Evolutionary conservation across 805 yeast species (phyloP).

Genomic region (Wickerhamiella sergipiensis): DNA sequence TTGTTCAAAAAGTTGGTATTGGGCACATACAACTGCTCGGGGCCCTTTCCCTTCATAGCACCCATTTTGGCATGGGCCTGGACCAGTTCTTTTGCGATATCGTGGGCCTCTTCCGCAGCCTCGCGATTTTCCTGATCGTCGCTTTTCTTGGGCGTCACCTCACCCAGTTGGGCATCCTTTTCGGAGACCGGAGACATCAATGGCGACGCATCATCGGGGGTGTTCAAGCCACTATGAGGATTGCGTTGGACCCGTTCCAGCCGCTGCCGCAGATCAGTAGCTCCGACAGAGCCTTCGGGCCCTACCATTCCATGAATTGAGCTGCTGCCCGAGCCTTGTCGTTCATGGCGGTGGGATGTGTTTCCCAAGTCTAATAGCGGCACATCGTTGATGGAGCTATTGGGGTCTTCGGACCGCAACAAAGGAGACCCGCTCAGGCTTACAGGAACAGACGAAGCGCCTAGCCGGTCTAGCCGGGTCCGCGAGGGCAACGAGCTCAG

Average conservation of each 20-base stretch:
- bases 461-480: not conserved
- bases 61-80: conserved; percentile 10
- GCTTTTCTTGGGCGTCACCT: not conserved
- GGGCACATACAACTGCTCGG: conserved; percentile 11
- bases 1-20: conserved; percentile 8
- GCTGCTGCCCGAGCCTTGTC: not conserved
- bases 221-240: not conserved
- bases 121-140: not conserved
- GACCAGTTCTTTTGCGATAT: conserved; percentile 16
- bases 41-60: not conserved
- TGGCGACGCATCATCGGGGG: not conserved
- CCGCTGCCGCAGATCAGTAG: not conserved
- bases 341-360: not conserved
- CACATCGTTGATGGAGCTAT: not conserved
- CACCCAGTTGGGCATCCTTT: not conserved
- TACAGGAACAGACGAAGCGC: not conserved
- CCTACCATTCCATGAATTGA: not conserved
- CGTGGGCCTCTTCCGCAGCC: conserved; percentile 14
- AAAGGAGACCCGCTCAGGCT: conserved; percentile 1
- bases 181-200: not conserved
- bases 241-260: not conserved
- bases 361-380: not conserved
- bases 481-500: conserved; percentile 4
- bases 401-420: not conserved
- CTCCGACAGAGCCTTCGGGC: not conserved